Evolutionary conservation across 164 flowering plant species (phyloP).

Genomic region (Sedum album): DNA sequence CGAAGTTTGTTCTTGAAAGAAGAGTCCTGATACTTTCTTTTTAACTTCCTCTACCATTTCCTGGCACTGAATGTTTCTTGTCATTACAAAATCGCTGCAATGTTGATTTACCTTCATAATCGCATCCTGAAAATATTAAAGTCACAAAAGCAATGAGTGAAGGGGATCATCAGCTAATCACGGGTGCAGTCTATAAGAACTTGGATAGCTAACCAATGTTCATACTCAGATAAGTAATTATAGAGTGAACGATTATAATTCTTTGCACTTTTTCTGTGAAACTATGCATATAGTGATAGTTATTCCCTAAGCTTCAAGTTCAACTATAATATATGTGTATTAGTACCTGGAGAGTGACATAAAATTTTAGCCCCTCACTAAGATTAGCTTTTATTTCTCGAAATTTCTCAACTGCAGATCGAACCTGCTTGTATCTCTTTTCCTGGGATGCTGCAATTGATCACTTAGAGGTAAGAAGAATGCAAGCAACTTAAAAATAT

Average conservation of each 20-base stretch:
- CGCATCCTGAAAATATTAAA: conserved; percentile 58
- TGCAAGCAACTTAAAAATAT: background rate
- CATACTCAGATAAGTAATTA: background rate
- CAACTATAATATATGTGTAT: background rate
- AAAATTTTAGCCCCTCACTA: conserved; percentile 71
- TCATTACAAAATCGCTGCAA: conserved; percentile 95
- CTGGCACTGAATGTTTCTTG: conserved; percentile 88
- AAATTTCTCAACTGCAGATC: conserved; percentile 76
- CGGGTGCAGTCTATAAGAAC: background rate
- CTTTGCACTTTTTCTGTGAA: background rate
- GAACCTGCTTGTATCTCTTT: conserved; percentile 76
- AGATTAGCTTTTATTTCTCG: conserved; percentile 92
- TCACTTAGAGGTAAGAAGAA: background rate
- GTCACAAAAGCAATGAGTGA: background rate
- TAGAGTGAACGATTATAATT: too few species aligned
- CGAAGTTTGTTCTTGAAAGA: conserved; percentile 61
- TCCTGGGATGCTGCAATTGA: conserved; percentile 69
- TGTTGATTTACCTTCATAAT: conserved; percentile 88
- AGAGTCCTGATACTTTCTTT: conserved; percentile 74
- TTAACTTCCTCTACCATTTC: conserved; percentile 97
- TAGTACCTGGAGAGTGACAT: conserved; percentile 6
- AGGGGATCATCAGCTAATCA: background rate
- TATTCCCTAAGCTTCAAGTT: background rate
- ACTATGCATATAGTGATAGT: background rate
- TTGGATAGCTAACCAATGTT: background rate